Percentiles rank a stretch among this genome's conserved stretches.
phyloP scores from a whole-genome alignment of 495 filamentous ascomycete species.

The Aspergillus avenaceus region DNA sequence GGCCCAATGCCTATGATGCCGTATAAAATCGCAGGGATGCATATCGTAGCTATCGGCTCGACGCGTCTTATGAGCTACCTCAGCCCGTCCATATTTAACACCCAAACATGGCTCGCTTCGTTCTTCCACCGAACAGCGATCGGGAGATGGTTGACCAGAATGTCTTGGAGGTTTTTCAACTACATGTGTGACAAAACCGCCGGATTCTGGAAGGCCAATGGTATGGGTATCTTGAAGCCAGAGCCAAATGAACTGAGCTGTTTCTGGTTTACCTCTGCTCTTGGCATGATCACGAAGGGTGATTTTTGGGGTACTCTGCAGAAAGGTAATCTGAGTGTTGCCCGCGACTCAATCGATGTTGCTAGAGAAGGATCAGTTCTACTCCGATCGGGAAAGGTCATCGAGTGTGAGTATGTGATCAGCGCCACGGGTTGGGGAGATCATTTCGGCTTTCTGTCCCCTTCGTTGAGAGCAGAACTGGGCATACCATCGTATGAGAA shows the following conservation, averaged over 20 bases:
- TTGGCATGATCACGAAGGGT: constrained; percentile 27
- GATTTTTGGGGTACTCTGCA: constrained; percentile 25
- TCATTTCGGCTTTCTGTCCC: constrained; percentile 16
- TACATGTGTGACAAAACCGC: not conserved
- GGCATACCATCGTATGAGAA: too few species aligned
- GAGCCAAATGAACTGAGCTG: too few species aligned
- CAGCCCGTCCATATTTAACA: not conserved
- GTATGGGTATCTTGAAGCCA: too few species aligned
- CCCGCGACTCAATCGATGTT: constrained; percentile 3
- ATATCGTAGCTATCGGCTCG: not conserved
- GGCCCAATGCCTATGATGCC: constrained; percentile 37
- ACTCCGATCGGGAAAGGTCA: not conserved
- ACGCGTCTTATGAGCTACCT: not conserved
- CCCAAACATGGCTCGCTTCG: not conserved
- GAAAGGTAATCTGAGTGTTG: constrained; percentile 25
- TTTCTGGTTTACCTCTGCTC: constrained; percentile 35
- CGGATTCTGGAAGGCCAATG: not conserved
- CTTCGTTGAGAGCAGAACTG: not conserved
- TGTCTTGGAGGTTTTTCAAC: not conserved
- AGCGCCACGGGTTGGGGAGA: constrained; percentile 28
- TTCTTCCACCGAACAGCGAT: not conserved
- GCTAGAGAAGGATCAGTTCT: not conserved
- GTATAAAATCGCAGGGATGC: not conserved
- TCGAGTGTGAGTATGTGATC: constrained; percentile 23
- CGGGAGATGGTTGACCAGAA: not conserved